Percentiles rank a stretch among this genome's conserved stretches.
These are phyloP conservation scores for Calendula officinalis DNA, from an alignment of 129 eudicot genomes.

Conservation along the genomic window DNA sequence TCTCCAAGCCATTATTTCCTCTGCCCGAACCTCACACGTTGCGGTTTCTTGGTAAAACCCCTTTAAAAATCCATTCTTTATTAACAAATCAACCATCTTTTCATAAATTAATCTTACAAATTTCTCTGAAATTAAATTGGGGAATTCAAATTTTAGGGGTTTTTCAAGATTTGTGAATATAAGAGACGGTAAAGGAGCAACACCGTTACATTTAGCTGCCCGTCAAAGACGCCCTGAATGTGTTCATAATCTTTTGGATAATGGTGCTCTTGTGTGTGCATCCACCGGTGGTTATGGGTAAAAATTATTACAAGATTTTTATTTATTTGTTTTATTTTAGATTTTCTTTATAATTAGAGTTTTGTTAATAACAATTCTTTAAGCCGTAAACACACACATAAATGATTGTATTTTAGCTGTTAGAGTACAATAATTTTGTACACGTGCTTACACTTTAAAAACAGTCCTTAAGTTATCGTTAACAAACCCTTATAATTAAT, in stretches of 20 bases:
- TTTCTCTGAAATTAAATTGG: constrained; percentile 13
- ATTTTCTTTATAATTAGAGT: too few species aligned
- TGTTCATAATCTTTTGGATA: constrained; percentile 47
- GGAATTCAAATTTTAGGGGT: constrained; percentile 58
- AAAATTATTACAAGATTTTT: constrained; percentile 2
- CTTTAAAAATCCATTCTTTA: background rate
- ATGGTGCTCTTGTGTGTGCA: constrained; percentile 55
- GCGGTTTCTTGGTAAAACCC: constrained; percentile 70
- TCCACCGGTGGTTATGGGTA: constrained; percentile 94
- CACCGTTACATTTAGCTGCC: background rate
- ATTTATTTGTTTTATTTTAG: background rate
- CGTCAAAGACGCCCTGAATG: background rate
- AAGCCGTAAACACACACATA: too few species aligned
- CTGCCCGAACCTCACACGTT: constrained; percentile 77
- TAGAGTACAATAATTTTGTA: too few species aligned
- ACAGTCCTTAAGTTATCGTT: too few species aligned
- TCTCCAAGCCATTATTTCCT: constrained; percentile 65
- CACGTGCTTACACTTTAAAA: too few species aligned
- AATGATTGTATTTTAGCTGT: too few species aligned
- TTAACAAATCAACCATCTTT: background rate
- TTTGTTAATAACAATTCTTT: too few species aligned
- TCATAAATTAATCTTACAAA: background rate
- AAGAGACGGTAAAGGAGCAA: background rate
- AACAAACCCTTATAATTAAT: background rate
- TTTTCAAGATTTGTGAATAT: constrained; percentile 89